Percentiles rank a stretch among this genome's conserved stretches.
Evolutionary conservation across 768 basidiomycete species (phyloP).

Genomic region (Nidula microcarpa): DNA sequence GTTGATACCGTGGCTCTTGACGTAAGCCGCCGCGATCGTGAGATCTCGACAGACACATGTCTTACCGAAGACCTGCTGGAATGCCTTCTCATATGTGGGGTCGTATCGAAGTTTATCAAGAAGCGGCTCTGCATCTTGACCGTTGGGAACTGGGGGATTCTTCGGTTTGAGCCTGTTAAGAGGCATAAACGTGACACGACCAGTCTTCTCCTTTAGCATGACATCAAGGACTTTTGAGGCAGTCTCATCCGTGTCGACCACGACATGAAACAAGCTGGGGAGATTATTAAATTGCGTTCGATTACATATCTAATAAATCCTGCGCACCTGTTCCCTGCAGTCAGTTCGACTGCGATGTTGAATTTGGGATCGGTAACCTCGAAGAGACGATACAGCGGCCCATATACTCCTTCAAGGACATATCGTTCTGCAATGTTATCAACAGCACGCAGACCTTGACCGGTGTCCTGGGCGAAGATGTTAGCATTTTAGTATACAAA

Average conservation of each 20-base stretch:
- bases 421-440: constrained; percentile 78
- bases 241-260: constrained; percentile 95
- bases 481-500: constrained; percentile 1
- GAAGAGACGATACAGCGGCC: constrained; percentile 91
- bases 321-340: constrained; percentile 87
- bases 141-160: constrained; percentile 58
- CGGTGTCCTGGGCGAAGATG: constrained; percentile 70
- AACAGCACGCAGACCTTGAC: constrained; percentile 81
- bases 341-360: constrained; percentile 90
- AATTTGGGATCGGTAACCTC: constrained; percentile 86
- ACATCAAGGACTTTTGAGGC: constrained; percentile 87
- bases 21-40: constrained; percentile 89
- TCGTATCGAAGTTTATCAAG: constrained; percentile 83
- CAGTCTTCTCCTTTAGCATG: constrained; percentile 92
- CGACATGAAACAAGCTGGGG: constrained; percentile 89
- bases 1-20: constrained; percentile 91
- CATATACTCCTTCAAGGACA: constrained; percentile 81
- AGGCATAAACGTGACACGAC: constrained; percentile 98
- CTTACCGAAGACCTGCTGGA: constrained; percentile 96
- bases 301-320: not conserved
- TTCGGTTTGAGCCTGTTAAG: constrained; percentile 91
- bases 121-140: constrained; percentile 76
- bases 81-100: constrained; percentile 68
- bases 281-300: no score
- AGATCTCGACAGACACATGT: constrained; percentile 95